phyloP scores from a whole-genome alignment of 345 rosid species.

The Citrus mangshanensis region DNA sequence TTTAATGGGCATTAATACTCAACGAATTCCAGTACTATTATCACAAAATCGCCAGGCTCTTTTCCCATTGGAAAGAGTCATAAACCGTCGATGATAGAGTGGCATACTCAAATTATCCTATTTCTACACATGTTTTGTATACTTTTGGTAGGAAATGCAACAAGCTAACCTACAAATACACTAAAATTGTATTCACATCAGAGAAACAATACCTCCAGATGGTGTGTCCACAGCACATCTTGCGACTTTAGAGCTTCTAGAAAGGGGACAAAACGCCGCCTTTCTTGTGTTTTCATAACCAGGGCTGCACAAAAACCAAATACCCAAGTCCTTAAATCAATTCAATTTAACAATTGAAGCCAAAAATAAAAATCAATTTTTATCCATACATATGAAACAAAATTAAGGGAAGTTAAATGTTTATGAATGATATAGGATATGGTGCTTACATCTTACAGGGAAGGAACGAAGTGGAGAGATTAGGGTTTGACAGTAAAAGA shows the following conservation, averaged over 20 bases:
- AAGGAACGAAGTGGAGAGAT: constrained; percentile 45
- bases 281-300: constrained; percentile 18
- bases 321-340: not conserved
- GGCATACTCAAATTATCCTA: not conserved
- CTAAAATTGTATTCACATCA: not conserved
- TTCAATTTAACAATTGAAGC: not conserved
- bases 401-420: not conserved
- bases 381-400: not conserved
- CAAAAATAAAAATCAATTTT: too few relatives aligned
- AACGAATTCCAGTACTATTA: not conserved
- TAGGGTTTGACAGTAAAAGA: constrained; percentile 52
- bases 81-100: not conserved
- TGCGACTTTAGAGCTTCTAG: constrained; percentile 31
- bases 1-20: not conserved
- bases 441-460: constrained; percentile 45
- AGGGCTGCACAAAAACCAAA: constrained; percentile 22
- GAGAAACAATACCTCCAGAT: constrained; percentile 53
- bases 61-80: not conserved
- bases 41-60: not conserved
- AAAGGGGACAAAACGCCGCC: constrained; percentile 20
- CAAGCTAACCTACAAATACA: not conserved
- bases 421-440: not conserved
- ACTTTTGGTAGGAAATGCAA: not conserved
- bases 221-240: constrained; percentile 61
- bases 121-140: not conserved